Base-by-base conservation (phyloP, 257 asterid species). In the Scutellaria barbata region DNA sequence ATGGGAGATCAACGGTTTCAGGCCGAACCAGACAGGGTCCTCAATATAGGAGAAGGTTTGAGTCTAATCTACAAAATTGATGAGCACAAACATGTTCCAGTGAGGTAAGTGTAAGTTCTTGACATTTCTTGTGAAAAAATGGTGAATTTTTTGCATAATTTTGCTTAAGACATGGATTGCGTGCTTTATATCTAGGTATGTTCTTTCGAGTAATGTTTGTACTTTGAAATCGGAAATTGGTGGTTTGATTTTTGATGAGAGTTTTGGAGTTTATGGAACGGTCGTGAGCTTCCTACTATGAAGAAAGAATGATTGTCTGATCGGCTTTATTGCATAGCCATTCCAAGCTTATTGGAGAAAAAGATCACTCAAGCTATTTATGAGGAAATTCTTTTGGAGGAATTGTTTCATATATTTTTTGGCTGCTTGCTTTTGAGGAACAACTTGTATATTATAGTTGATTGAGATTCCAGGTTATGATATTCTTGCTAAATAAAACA, bases 11-110 rank as follows among this genome's bases (percentile, higher is more conserved):
- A 60, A 48, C 51, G 41, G 25, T 40, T 22, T 74, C 73, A 59
- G 80, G 83, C 72, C 74, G 82, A 66, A 46, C 14, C 54, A 83
- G 81, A 22, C 88, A 67, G 76, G 88, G 84, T 43, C 76, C 83
- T 52, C 12, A n/a, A 51, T 37, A 77, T 66, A 79, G 88, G 84
- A 72, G 53, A 69, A 77, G 77, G 62, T 62, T 14, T 54, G 64
- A 50, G 63, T 48, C 53, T 63, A 51, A 72, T 61, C 18, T 66
- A 41, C 77, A 81, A 35, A 74, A 77, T 61, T 84, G 75, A 81
- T 70, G 71, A 30, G 57, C 56, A 40, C 12, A 42, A 42, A 53
- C 12, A 43, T 61, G 41, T 20, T 43, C 13, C 47, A 46, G 46
- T 52, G 20, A 6, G 59, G n/a, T 47, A 68, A 50, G 20, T 16